Evolutionary conservation across 768 basidiomycete species (phyloP).

Genomic region (Psilocybe sp.): DNA sequence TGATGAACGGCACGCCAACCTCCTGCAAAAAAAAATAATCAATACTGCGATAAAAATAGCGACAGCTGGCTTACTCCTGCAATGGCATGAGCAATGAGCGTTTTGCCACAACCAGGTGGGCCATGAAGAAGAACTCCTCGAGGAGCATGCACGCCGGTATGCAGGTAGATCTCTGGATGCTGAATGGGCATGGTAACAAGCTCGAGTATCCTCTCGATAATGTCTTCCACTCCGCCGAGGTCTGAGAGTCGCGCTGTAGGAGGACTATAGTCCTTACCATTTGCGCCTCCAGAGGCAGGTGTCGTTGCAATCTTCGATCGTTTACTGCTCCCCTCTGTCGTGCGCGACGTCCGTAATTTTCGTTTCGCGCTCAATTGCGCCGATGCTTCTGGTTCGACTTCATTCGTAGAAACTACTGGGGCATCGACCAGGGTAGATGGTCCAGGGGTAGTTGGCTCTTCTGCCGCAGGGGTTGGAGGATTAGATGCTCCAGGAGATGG

Average conservation of each 20-base stretch:
- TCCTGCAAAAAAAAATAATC: constrained; percentile 51
- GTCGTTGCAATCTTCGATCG: constrained; percentile 42
- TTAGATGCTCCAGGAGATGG: constrained; percentile 23
- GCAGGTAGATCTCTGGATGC: constrained; percentile 93
- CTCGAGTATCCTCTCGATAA: constrained; percentile 91
- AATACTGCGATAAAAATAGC: neutral
- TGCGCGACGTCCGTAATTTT: constrained; percentile 55
- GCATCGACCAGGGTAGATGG: constrained; percentile 9
- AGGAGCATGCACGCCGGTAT: constrained; percentile 90
- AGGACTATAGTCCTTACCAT: constrained; percentile 65
- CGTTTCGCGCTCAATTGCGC: constrained; percentile 46
- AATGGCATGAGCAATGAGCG: constrained; percentile 89
- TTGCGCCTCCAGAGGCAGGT: constrained; percentile 21
- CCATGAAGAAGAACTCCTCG: constrained; percentile 92
- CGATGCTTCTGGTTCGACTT: constrained; percentile 9
- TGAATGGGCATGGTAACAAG: constrained; percentile 94
- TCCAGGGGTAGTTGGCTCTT: constrained; percentile 16
- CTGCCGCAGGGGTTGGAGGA: constrained; percentile 13
- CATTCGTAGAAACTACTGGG: constrained; percentile 4
- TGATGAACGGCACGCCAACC: constrained; percentile 89
- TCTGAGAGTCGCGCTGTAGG: constrained; percentile 78
- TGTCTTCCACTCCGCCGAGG: constrained; percentile 83
- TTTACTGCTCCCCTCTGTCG: constrained; percentile 55
- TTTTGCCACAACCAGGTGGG: constrained; percentile 97
- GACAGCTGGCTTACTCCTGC: constrained; percentile 66